Conservation (phyloP, 2,329 filamentous ascomycete genomes). For the Aspergillus novofumigatus region DNA sequence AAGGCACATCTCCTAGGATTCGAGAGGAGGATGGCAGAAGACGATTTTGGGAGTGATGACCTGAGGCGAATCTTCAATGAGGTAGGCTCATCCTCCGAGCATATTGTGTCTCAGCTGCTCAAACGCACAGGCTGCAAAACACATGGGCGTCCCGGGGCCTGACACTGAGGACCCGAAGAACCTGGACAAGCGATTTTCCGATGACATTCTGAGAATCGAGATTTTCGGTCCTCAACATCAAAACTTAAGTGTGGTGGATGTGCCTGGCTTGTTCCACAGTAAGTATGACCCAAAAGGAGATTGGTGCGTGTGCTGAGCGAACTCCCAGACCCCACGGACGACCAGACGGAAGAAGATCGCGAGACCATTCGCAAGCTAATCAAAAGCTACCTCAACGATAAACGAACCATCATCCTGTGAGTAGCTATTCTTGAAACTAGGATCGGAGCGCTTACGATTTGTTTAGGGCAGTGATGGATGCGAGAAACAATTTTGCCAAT, state of each 20-base stretch:
- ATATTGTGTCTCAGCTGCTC: neutral
- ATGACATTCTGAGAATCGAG: conserved; percentile 42
- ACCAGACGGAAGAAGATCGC: conserved; percentile 53
- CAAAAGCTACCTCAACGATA: conserved; percentile 49
- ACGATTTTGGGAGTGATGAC: conserved; percentile 15
- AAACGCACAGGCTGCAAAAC: conserved; percentile 17
- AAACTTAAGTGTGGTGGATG: conserved; percentile 42
- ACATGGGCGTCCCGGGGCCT: conserved; percentile 24
- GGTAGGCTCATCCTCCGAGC: conserved; percentile 7
- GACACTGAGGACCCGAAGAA: conserved; percentile 7
- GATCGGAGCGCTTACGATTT: neutral
- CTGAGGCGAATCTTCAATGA: conserved; percentile 22
- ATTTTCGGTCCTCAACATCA: conserved; percentile 37
- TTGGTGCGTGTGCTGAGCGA: neutral
- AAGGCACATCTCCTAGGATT: conserved; percentile 15
- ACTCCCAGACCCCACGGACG: conserved; percentile 38
- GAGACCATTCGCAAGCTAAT: conserved; percentile 49
- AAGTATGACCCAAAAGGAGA: neutral
- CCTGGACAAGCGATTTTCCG: conserved; percentile 31
- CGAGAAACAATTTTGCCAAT: conserved; percentile 49
- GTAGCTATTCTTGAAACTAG: conserved; percentile 4
- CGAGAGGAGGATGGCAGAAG: conserved; percentile 3
- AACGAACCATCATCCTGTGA: conserved; percentile 55
- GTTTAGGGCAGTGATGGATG: conserved; percentile 22
- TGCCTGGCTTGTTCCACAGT: conserved; percentile 42